These are phyloP conservation scores for Vigna angularis DNA, from an alignment of 306 rosid genomes.

Conservation along the genomic window DNA sequence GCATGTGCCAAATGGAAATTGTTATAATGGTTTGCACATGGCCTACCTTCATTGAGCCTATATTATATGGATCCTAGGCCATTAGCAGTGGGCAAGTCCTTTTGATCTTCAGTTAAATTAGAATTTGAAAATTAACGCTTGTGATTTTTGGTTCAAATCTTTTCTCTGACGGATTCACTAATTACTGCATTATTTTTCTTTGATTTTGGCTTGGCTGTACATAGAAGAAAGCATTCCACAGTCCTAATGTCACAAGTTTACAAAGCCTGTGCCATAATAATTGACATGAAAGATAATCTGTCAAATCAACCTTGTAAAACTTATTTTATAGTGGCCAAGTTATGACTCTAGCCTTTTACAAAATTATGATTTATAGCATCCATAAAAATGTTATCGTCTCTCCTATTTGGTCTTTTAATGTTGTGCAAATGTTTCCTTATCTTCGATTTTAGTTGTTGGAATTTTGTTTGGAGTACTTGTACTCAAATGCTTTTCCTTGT, in stretches of 20 bases:
- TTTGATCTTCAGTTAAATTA: constrained; percentile 13
- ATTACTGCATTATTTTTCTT: constrained; percentile 27
- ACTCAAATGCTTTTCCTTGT: constrained; percentile 17
- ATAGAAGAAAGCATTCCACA: constrained; percentile 17
- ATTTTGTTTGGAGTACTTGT: constrained; percentile 24
- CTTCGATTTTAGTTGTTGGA: constrained; percentile 7
- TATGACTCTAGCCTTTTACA: constrained; percentile 3
- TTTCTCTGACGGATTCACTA: constrained; percentile 1
- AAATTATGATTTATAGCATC: neutral
- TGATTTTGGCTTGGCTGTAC: constrained; percentile 24
- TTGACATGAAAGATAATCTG: constrained; percentile 9
- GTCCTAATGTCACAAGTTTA: constrained; percentile 19
- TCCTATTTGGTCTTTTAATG: neutral
- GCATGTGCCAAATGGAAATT: neutral
- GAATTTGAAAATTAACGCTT: constrained; percentile 32
- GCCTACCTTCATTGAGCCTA: constrained; percentile 11
- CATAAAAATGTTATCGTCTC: neutral
- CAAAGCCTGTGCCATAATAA: constrained; percentile 20
- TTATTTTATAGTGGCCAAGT: constrained; percentile 19
- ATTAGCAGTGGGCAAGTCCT: neutral
- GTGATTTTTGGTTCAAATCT: constrained; percentile 6
- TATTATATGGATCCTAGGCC: constrained; percentile 8
- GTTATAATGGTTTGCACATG: constrained; percentile 6
- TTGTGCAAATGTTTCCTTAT: neutral
- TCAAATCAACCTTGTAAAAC: neutral